Evolutionary conservation across 805 yeast species (phyloP).

Genomic region (Schwanniomyces sp.): DNA sequence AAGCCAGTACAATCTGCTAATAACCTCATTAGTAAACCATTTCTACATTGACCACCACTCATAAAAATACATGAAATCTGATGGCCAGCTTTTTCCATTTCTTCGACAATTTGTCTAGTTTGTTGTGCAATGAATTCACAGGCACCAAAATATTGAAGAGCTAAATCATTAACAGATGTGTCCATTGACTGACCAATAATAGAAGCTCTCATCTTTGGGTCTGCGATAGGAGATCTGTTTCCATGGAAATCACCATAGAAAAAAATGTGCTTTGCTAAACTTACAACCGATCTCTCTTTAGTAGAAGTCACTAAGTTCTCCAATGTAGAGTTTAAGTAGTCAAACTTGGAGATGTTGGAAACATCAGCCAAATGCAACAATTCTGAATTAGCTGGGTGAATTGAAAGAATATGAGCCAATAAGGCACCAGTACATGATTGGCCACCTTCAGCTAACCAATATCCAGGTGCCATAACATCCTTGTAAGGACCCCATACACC

Average conservation of each 20-base stretch:
- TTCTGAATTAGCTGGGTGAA: conserved; percentile 85
- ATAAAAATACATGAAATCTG: conserved; percentile 71
- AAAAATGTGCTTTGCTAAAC: conserved; percentile 80
- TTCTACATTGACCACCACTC: conserved; percentile 97
- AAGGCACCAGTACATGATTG: conserved; percentile 96
- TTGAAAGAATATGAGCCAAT: conserved; percentile 79
- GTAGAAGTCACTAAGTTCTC: conserved; percentile 61
- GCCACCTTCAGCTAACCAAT: conserved; percentile 99
- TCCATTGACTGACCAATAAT: conserved; percentile 95
- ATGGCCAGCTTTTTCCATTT: conserved; percentile 82
- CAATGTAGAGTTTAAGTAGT: conserved; percentile 72
- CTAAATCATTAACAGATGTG: conserved; percentile 76
- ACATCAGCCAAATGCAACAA: conserved; percentile 66
- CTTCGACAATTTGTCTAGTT: conserved; percentile 90
- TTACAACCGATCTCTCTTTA: conserved; percentile 68
- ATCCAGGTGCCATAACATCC: conserved; percentile 85
- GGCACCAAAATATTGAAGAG: conserved; percentile 84
- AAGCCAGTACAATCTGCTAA: conserved; percentile 91
- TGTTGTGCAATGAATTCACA: conserved; percentile 98
- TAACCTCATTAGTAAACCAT: conserved; percentile 82
- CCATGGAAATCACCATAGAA: conserved; percentile 97
- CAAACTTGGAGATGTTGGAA: conserved; percentile 74
- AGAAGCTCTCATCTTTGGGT: conserved; percentile 87
- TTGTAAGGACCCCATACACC: conserved; percentile 99
- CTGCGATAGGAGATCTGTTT: conserved; percentile 96